These are phyloP conservation scores for Gloeopeniophorella convolvens DNA, from an alignment of 768 basidiomycete species.

Conservation along the genomic window DNA sequence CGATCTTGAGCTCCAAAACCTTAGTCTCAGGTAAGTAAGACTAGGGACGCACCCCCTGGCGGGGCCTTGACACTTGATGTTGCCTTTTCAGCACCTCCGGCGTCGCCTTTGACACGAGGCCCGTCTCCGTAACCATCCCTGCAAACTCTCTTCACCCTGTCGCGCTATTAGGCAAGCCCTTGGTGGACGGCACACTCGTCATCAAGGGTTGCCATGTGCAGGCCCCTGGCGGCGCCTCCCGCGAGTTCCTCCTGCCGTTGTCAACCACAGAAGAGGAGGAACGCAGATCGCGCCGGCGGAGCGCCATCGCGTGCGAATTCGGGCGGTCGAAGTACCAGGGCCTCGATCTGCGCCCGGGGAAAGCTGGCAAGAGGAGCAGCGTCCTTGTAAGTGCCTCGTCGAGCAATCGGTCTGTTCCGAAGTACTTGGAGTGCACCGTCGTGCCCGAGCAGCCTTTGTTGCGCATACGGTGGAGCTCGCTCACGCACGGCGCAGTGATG, in stretches of 20 bases:
- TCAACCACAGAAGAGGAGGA: constrained; percentile 67
- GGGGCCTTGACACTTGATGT: background rate
- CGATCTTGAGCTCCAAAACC: constrained; percentile 78
- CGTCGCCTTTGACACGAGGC: constrained; percentile 59
- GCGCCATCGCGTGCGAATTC: constrained; percentile 55
- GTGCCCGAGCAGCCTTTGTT: constrained; percentile 84
- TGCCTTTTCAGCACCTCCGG: constrained; percentile 69
- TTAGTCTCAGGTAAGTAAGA: constrained; percentile 76
- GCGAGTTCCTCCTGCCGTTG: constrained; percentile 73
- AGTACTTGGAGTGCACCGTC: constrained; percentile 76
- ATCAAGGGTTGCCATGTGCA: constrained; percentile 78
- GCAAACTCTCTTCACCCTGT: constrained; percentile 70
- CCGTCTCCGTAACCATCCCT: constrained; percentile 60
- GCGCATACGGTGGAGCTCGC: constrained; percentile 78
- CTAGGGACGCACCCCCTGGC: too few species aligned
- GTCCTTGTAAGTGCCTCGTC: constrained; percentile 22
- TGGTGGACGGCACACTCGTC: constrained; percentile 55
- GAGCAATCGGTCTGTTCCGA: constrained; percentile 28
- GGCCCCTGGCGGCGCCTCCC: constrained; percentile 60
- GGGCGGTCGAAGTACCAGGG: constrained; percentile 71
- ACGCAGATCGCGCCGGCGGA: constrained; percentile 47
- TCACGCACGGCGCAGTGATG: constrained; percentile 93
- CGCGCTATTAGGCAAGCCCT: constrained; percentile 59
- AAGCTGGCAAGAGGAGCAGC: constrained; percentile 36
- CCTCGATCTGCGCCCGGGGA: constrained; percentile 61